Evolutionary conservation across 371 early-diverging fungal species (phyloP).

Genomic region (Massospora cicadina): DNA sequence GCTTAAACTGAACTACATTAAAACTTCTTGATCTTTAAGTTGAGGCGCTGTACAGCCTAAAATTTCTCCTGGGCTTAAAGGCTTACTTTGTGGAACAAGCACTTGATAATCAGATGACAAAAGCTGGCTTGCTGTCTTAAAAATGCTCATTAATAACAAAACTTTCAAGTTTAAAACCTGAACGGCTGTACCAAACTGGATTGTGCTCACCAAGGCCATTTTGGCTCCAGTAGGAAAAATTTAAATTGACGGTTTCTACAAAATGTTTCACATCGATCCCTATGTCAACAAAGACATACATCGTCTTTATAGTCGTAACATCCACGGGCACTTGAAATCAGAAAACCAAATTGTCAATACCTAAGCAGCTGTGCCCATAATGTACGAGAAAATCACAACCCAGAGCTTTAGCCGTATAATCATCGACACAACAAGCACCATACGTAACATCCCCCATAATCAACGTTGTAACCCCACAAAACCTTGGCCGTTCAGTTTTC

Average conservation of each 20-base stretch:
- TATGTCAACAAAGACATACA: slow-evolving; percentile 99
- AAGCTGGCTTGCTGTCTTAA: slow-evolving; percentile 30
- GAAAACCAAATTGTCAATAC: slow-evolving; percentile 20
- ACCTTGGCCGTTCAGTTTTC: slow-evolving; percentile 20
- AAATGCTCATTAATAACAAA: slow-evolving; percentile 6
- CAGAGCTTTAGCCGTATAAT: slow-evolving; percentile 80
- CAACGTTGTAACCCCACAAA: slow-evolving; percentile 74
- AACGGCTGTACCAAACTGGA: slow-evolving; percentile 90
- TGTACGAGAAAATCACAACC: slow-evolving; percentile 97
- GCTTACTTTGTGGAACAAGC: slow-evolving; percentile 81
- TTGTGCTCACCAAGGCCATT: slow-evolving; percentile 83
- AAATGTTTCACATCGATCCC: slow-evolving; percentile 90
- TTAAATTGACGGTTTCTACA: slow-evolving; percentile 64
- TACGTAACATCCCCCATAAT: slow-evolving; percentile 99
- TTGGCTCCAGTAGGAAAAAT: slow-evolving; percentile 52
- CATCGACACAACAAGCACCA: slow-evolving; percentile 99
- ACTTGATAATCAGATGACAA: slow-evolving; percentile 45
- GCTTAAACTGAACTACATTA: slow-evolving; percentile 24
- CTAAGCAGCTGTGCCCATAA: slow-evolving; percentile 97
- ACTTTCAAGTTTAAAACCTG: slow-evolving; percentile 26
- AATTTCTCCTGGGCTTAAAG: slow-evolving; percentile 95
- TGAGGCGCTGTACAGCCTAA: slow-evolving; percentile 98
- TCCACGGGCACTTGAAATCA: slow-evolving; percentile 67
- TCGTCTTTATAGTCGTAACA: slow-evolving; percentile 80
- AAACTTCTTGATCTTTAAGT: slow-evolving; percentile 45